Percentiles rank a stretch among this genome's conserved stretches.
Conservation (phyloP, 2,329 filamentous ascomycete species). For the Clonostachys rosea region DNA sequence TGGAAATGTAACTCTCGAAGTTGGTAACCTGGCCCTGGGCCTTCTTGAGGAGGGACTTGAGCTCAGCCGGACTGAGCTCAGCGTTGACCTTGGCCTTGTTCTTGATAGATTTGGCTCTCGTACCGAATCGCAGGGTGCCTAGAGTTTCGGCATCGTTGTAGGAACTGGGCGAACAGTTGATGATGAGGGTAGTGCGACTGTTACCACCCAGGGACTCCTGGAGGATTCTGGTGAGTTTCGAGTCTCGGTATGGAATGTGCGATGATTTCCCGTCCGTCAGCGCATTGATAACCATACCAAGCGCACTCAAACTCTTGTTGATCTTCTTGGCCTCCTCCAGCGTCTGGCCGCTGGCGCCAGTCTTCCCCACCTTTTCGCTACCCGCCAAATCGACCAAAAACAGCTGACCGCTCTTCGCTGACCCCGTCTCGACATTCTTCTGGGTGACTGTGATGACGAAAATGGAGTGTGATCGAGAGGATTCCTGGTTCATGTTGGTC, state of each 20-base stretch:
- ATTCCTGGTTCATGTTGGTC: slow-evolving; percentile 99
- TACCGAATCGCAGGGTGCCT: slow-evolving; percentile 89
- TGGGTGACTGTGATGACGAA: slow-evolving; percentile 96
- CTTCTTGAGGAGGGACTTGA: slow-evolving; percentile 90
- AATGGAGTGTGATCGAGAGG: slow-evolving; percentile 95
- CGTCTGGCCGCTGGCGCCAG: slow-evolving; percentile 93
- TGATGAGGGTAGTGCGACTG: slow-evolving; percentile 95
- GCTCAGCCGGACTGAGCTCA: slow-evolving; percentile 89
- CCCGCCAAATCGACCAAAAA: slow-evolving; percentile 98
- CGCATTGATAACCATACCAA: slow-evolving; percentile 98
- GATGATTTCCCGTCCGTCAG: slow-evolving; percentile 96
- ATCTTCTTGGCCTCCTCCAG: slow-evolving; percentile 99
- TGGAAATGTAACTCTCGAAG: slow-evolving; percentile 82
- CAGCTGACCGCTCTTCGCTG: slow-evolving; percentile 91
- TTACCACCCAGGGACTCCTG: slow-evolving; percentile 98
- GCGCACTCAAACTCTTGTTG: slow-evolving; percentile 97
- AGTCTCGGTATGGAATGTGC: slow-evolving; percentile 95
- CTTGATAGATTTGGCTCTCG: slow-evolving; percentile 97
- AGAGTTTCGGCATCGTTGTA: slow-evolving; percentile 97
- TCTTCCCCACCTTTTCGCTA: slow-evolving; percentile 98
- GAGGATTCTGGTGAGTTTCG: slow-evolving; percentile 92
- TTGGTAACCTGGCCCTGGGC: slow-evolving; percentile 84
- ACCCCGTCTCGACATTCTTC: slow-evolving; percentile 96
- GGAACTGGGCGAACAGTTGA: slow-evolving; percentile 98
- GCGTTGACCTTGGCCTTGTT: slow-evolving; percentile 99